Evolutionary conservation across 768 basidiomycete genomes (phyloP), one percentile per base, ranked within the genome.

Genomic region (Paxillus rubicundulus): DNA sequence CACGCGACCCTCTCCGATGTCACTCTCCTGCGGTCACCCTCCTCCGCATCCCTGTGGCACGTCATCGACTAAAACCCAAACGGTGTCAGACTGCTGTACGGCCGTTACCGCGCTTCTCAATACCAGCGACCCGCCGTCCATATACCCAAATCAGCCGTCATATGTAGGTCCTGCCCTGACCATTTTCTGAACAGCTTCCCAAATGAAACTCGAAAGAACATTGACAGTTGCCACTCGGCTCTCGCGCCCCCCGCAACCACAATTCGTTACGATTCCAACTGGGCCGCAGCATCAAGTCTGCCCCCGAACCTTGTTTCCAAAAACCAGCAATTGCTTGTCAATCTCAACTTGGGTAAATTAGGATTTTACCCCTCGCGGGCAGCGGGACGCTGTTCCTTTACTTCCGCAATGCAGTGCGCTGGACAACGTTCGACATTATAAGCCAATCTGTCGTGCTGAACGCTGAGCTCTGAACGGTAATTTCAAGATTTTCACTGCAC

Each of bases 271-370:
- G 33, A 14, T 7, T n/a, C 37, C 8, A 38, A 38, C 36, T 17
- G 7, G 13, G 16, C n/a, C 5, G 14, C 12, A 10, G 6, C 13
- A 44, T 27, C 24, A 44, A 30, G 10, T 8, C n/a, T 24, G n/a
- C 47, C 10, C 34, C 47, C 47, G 47, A 48, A 37, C 16, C 45
- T 48, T 39, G 32, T 21, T 21, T 21, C 4, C 9, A 10, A 33
- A 33, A 33, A 14, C 32, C 12, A 33, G 14, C 14, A 48, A 10
- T 10, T 38, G 10, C 47, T 18, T 39, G 34, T 39, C 47, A 48
- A 48, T 17, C 47, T 48, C 37, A 48, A 48, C 47, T 48, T 39
- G 47, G 47, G 12, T 48, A 48, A n/a, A 48, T 48, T 48, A 38
- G 37, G 37, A 38, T 17, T 4, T 18, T 17, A 3, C 17, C 37